phyloP scores from a whole-genome alignment of 208 protist genomes.

The Crithidia mellificae region DNA sequence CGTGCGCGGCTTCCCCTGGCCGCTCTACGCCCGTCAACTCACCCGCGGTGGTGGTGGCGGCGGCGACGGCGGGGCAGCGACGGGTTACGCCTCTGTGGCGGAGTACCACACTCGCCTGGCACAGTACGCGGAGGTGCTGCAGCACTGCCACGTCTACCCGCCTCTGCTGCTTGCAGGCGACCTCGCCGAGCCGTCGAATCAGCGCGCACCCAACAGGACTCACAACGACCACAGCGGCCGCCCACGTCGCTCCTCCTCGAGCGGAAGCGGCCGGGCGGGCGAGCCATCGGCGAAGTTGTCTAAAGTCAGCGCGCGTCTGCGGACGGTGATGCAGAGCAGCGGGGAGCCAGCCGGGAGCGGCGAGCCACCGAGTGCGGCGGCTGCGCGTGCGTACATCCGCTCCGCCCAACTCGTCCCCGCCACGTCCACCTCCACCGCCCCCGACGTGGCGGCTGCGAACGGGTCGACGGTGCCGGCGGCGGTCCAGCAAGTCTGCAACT shows the following conservation, averaged over 20 bases:
- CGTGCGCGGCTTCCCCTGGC: conserved; percentile 60
- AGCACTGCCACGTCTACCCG: conserved; percentile 25
- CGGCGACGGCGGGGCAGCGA: conserved; percentile 36
- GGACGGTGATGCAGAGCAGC: conserved; percentile 16
- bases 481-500: conserved; percentile 57
- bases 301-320: conserved; percentile 20
- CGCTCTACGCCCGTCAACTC: conserved; percentile 60
- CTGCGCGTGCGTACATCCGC: conserved; percentile 30
- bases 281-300: conserved; percentile 2
- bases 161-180: conserved; percentile 25
- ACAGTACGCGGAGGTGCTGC: conserved; percentile 39
- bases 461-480: conserved; percentile 15
- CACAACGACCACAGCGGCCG: neutral
- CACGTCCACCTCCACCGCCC: neutral
- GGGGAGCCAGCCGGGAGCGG: conserved; percentile 10
- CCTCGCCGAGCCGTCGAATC: too few species aligned
- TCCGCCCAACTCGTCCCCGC: conserved; percentile 34
- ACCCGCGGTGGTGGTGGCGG: too few species aligned
- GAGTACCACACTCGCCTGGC: conserved; percentile 23
- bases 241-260: neutral
- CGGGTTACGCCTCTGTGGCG: conserved; percentile 29
- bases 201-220: too few species aligned
- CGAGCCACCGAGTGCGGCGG: conserved; percentile 14
- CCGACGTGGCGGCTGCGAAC: neutral
- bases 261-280: neutral